phyloP scores from a whole-genome alignment of 2,329 filamentous ascomycete species.

The Aspergillus pseudoterreus region DNA sequence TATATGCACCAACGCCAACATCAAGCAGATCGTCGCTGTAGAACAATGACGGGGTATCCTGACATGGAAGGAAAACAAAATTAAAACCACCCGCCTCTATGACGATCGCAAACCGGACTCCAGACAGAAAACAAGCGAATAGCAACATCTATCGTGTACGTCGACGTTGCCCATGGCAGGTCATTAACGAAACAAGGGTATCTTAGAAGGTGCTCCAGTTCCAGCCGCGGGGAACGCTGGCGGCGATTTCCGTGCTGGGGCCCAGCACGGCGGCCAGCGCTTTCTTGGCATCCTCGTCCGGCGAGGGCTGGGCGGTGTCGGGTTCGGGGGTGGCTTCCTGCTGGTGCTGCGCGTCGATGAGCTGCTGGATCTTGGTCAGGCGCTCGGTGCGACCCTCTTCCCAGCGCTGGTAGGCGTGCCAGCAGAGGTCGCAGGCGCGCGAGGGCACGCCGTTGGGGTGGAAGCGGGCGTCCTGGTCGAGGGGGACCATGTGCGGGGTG shows the following conservation, averaged over 20 bases:
- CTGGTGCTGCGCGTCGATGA: slow-evolving; percentile 27
- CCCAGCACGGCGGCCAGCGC: slow-evolving; percentile 18
- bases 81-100: slow-evolving; percentile 15
- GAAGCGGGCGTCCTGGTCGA: slow-evolving; percentile 62
- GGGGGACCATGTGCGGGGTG: slow-evolving; percentile 53
- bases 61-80: slow-evolving; percentile 19
- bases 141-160: slow-evolving; percentile 13
- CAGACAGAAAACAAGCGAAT: slow-evolving; percentile 5
- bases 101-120: slow-evolving; percentile 7
- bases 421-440: slow-evolving; percentile 60
- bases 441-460: slow-evolving; percentile 55
- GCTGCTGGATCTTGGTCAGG: slow-evolving; percentile 49
- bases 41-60: slow-evolving; percentile 36
- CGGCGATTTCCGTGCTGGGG: slow-evolving; percentile 44
- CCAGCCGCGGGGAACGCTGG: slow-evolving; percentile 57
- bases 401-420: slow-evolving; percentile 56
- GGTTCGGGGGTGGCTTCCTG: slow-evolving; percentile 18
- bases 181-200: neutral
- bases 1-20: slow-evolving; percentile 7
- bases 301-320: slow-evolving; percentile 19
- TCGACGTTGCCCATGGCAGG: neutral
- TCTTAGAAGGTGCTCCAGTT: slow-evolving; percentile 60
- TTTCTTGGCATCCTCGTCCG: slow-evolving; percentile 20
- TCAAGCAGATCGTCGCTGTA: slow-evolving; percentile 20
- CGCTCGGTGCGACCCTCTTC: slow-evolving; percentile 47